Evolutionary conservation across 331 rosid species (phyloP).

Genomic region (Ulmus americana): DNA sequence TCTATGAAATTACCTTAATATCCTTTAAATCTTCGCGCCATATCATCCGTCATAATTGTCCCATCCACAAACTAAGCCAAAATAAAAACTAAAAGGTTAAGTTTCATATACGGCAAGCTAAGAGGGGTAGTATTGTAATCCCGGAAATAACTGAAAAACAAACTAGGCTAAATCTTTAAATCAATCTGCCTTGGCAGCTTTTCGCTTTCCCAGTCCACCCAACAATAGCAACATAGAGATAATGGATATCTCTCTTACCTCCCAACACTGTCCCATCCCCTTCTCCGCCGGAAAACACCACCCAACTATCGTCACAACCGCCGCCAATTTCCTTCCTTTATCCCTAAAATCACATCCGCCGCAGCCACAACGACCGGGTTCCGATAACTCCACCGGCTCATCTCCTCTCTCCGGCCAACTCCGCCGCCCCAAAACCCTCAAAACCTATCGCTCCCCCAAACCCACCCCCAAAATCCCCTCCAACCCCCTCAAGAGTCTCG

Average conservation of each 20-base stretch:
- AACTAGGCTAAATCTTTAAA: no score
- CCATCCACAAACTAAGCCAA: no score
- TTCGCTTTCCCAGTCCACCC: no score
- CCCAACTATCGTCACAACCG: constrained; percentile 9
- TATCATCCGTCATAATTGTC: no score
- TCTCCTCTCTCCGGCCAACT: constrained; percentile 25
- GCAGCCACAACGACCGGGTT: constrained; percentile 35
- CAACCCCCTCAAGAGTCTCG: constrained; percentile 48
- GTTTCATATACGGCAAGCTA: no score
- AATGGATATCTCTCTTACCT: constrained; percentile 57
- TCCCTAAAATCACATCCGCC: constrained; percentile 38
- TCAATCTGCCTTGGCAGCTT: no score
- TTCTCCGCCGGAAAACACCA: constrained; percentile 36
- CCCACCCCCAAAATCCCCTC: constrained; percentile 31
- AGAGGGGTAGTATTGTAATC: no score
- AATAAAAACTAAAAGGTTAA: no score
- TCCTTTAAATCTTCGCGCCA: no score
- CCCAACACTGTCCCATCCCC: constrained; percentile 31
- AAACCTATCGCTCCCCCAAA: constrained; percentile 24
- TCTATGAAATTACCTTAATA: no score
- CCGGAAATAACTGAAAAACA: no score
- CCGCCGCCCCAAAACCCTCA: constrained; percentile 70
- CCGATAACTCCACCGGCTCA: constrained; percentile 25
- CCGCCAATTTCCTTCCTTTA: constrained; percentile 30
- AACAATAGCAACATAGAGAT: constrained; percentile 10